Evolutionary conservation across 2,329 filamentous ascomycete genomes (phyloP).

Genomic region (Colletotrichum spaethianum): DNA sequence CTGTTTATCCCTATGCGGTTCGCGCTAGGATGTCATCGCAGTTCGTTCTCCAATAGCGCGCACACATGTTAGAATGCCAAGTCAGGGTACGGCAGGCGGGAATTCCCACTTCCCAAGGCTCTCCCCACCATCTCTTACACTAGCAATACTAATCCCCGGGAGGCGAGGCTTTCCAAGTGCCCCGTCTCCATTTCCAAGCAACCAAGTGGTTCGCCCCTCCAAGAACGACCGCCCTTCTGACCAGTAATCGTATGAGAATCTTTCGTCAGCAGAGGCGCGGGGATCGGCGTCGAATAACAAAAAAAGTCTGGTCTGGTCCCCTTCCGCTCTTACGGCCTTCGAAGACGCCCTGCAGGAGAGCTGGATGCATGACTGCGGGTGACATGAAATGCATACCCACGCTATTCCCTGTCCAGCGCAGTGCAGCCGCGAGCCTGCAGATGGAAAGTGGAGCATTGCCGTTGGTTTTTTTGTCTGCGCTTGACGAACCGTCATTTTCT

Average conservation of each 20-base stretch:
- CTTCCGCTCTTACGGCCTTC: slow-evolving; percentile 3
- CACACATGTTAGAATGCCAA: slow-evolving; percentile 15
- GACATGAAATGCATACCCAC: slow-evolving; percentile 20
- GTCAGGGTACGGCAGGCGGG: slow-evolving; percentile 24
- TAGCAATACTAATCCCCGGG: slow-evolving; percentile 14
- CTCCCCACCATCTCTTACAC: slow-evolving; percentile 4
- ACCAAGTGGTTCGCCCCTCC: slow-evolving; percentile 10
- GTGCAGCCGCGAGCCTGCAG: slow-evolving; percentile 40
- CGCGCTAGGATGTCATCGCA: slow-evolving; percentile 10
- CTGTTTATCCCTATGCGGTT: not conserved
- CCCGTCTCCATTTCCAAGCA: slow-evolving; percentile 5
- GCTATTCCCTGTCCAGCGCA: slow-evolving; percentile 38
- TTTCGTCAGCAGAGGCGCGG: slow-evolving; percentile 31
- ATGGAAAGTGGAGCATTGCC: slow-evolving; percentile 33
- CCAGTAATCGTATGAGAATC: slow-evolving; percentile 17
- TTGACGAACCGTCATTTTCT: slow-evolving; percentile 34
- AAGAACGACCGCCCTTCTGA: not conserved
- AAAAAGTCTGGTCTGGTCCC: slow-evolving; percentile 1
- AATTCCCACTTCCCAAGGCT: slow-evolving; percentile 26
- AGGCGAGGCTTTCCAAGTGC: slow-evolving; percentile 30
- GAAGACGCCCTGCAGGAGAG: slow-evolving; percentile 28
- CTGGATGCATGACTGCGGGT: slow-evolving; percentile 37
- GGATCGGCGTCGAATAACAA: slow-evolving; percentile 16
- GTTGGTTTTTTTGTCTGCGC: slow-evolving; percentile 28
- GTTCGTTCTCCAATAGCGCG: not conserved